Evolutionary conservation across 106 monocot species (phyloP), one percentile per base, ranked within the genome.

Genomic region (Apostasia ramifera): DNA sequence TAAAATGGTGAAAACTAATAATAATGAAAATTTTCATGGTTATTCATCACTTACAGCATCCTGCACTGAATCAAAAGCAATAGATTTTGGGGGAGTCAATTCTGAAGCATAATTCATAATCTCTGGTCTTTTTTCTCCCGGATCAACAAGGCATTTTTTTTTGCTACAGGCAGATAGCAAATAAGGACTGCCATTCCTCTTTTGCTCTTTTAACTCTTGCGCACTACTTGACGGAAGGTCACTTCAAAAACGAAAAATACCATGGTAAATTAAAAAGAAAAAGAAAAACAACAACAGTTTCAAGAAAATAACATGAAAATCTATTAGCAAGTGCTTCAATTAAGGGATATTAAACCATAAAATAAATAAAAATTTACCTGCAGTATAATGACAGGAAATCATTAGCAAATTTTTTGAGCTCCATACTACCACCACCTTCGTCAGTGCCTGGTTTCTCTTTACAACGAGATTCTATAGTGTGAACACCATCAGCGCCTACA

Each of bases 341-440:
- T 58, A n/a, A 7, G 11, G 13, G 14, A 58, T 10, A 58, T 3
- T 7, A 7, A 14, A 58, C 57, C 57, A 12, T 58, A 14, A 14
- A 38, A 46, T 52, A 13, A 47, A 38, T 47, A 26, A 60, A 13
- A 59, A 26, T 80, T 26, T 81, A 89, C 94, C 94, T 86, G 91
- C 94, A 95, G 68, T 95, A 95, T 49, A 95, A 55, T 44, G 95
- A 91, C 56, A 91, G 77, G 62, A 95, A 95, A 82, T 91, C 91
- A 6, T 79, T 72, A 0, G 95, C 86, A 70, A 95, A 95, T 67
- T 72, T 85, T 58, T 80, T 83, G 50, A 95, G 79, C 76, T 91
- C 86, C 45, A 42, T 56, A 69, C 66, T 83, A 41, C 64, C 77
- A 15, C 41, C 66, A 12, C 7, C 51, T 12, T 70, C 1, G 11